Percentiles rank a stretch among this genome's conserved stretches.
Conservation (phyloP, 306 rosid species). For the Rosa chinensis region DNA sequence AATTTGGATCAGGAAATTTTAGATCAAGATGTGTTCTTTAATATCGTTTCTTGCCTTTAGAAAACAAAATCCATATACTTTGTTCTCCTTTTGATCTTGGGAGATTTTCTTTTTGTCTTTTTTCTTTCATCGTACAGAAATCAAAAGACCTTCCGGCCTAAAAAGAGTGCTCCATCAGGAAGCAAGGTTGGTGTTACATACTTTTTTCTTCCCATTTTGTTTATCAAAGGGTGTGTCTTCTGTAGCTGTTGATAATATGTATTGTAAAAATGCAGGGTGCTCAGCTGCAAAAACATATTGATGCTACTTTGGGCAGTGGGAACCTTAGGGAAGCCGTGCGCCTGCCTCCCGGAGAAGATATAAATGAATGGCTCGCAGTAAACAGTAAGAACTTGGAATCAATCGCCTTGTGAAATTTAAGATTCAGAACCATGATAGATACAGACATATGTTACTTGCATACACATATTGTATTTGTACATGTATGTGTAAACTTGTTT, state of each 20-base stretch:
- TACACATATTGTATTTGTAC: background rate
- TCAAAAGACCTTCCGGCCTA: conserved; percentile 83
- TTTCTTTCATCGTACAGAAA: conserved; percentile 48
- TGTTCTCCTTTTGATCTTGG: background rate
- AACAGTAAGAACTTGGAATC: conserved; percentile 50
- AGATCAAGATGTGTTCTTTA: background rate
- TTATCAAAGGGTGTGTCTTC: background rate
- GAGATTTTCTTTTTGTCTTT: background rate
- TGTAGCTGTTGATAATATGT: background rate
- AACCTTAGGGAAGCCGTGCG: conserved; percentile 83
- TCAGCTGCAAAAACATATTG: conserved; percentile 79
- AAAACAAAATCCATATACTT: conserved; percentile 2
- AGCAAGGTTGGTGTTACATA: conserved; percentile 54
- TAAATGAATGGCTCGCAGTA: conserved; percentile 88
- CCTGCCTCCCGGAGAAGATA: conserved; percentile 92
- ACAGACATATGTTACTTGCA: background rate
- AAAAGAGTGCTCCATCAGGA: conserved; percentile 84
- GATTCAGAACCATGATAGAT: background rate
- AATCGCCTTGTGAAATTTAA: background rate
- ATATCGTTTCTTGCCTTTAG: background rate
- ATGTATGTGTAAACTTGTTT: too few relatives aligned
- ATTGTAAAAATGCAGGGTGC: conserved; percentile 59
- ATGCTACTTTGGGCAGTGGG: conserved; percentile 91
- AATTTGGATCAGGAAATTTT: background rate
- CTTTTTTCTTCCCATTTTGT: background rate